Percentiles rank a stretch among this genome's conserved stretches.
Conservation (phyloP, 2,329 filamentous ascomycete genomes). For the Colletotrichum sp. region DNA sequence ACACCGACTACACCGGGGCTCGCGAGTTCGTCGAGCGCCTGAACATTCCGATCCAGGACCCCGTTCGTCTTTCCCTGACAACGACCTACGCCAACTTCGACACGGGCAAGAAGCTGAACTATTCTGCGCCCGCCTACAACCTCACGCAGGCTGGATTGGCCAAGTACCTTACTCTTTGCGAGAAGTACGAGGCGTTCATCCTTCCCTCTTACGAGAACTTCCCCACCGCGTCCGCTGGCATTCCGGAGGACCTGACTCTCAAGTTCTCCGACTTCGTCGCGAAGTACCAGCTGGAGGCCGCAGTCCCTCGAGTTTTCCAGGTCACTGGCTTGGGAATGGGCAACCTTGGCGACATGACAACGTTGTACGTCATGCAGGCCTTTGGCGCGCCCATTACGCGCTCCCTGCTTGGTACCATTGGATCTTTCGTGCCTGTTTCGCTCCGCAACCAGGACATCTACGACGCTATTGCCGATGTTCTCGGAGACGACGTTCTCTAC, state of each 20-base stretch:
- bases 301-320: slow-evolving; percentile 42
- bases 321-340: slow-evolving; percentile 48
- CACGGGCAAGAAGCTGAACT: slow-evolving; percentile 35
- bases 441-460: slow-evolving; percentile 45
- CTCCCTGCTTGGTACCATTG: slow-evolving; percentile 31
- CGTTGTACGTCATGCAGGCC: slow-evolving; percentile 50
- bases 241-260: slow-evolving; percentile 33
- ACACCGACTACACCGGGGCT: slow-evolving; percentile 42
- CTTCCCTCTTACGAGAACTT: slow-evolving; percentile 43
- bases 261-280: slow-evolving; percentile 41
- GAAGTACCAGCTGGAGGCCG: slow-evolving; percentile 49
- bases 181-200: slow-evolving; percentile 34
- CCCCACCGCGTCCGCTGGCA: slow-evolving; percentile 37
- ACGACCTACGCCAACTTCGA: slow-evolving; percentile 39
- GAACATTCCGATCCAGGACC: slow-evolving; percentile 34
- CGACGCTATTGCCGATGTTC: slow-evolving; percentile 35
- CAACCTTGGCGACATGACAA: slow-evolving; percentile 45
- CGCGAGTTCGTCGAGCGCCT: slow-evolving; percentile 49
- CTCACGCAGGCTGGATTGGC: slow-evolving; percentile 28
- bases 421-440: slow-evolving; percentile 36
- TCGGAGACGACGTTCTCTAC: slow-evolving; percentile 41
- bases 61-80: slow-evolving; percentile 29
- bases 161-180: slow-evolving; percentile 31
- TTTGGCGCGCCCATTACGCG: slow-evolving; percentile 40
- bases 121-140: slow-evolving; percentile 23